phyloP scores from a whole-genome alignment of 163 green algal genomes.

The Chlamydomonas reinhardtii region DNA sequence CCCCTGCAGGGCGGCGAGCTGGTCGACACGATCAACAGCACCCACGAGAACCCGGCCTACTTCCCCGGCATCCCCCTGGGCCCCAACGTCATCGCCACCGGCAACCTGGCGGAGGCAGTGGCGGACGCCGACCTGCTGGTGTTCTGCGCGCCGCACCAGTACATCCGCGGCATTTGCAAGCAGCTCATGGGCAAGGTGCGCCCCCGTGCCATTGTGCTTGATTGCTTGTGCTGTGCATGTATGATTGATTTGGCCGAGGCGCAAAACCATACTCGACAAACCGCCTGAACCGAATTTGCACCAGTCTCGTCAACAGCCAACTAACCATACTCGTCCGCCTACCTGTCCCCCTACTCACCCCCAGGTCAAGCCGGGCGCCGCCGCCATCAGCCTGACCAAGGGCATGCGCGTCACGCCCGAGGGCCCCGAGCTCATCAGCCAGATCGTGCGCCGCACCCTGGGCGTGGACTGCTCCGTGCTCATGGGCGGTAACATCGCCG shows the following conservation, averaged over 20 bases:
- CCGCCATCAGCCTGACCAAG: conserved; percentile 84
- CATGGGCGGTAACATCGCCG: conserved; percentile 89
- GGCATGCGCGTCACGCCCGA: conserved; percentile 85
- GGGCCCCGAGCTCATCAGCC: conserved; percentile 84
- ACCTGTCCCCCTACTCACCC: no score
- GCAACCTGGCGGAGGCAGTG: conserved; percentile 59
- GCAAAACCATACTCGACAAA: no score
- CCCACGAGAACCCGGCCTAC: conserved; percentile 47
- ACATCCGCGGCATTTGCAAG: conserved; percentile 67
- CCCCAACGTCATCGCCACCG: conserved; percentile 72
- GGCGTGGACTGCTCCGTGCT: conserved; percentile 76
- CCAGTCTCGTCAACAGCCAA: no score
- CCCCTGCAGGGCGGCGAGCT: conserved; percentile 69
- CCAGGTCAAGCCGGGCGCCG: conserved; percentile 71
- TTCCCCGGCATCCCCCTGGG: conserved; percentile 54
- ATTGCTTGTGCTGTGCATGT: background rate
- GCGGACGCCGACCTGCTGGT: conserved; percentile 53
- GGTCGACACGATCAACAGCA: conserved; percentile 68
- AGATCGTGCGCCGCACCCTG: conserved; percentile 58
- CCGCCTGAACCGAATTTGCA: no score
- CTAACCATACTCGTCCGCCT: no score
- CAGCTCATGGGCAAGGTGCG: conserved; percentile 61
- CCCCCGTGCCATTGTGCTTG: background rate
- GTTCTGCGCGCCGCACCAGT: conserved; percentile 86
- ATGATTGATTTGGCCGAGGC: no score